Evolutionary conservation across 805 yeast genomes (phyloP).

Genomic region (Pichia deserticola): DNA sequence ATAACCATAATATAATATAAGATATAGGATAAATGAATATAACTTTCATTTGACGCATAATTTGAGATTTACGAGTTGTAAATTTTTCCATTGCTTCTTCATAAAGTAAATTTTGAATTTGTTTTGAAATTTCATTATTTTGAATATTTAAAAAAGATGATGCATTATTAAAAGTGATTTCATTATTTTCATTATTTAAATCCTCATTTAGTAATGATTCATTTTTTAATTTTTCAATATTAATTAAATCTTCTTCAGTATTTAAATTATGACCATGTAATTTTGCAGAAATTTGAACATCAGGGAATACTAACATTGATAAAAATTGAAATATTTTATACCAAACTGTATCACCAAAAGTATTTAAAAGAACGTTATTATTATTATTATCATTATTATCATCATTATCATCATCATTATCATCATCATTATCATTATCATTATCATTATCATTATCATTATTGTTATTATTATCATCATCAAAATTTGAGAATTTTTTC

Average conservation of each 20-base stretch:
- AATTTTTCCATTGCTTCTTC: conserved; percentile 54
- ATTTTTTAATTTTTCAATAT: conserved; percentile 18
- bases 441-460: not conserved
- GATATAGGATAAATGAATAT: conserved; percentile 82
- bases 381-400: not conserved
- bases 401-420: not conserved
- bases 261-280: conserved; percentile 23
- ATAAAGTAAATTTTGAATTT: conserved; percentile 37
- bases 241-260: conserved; percentile 21
- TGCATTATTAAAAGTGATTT: not conserved
- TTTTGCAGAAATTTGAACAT: conserved; percentile 24
- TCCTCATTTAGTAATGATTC: conserved; percentile 1
- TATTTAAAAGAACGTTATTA: conserved; percentile 3
- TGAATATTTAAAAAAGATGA: conserved; percentile 4
- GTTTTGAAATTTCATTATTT: conserved; percentile 20
- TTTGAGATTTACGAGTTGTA: conserved; percentile 53
- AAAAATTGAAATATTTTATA: conserved; percentile 22
- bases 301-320: conserved; percentile 27
- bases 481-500: not conserved
- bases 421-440: conserved; percentile 1
- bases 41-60: conserved; percentile 69
- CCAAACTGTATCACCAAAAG: conserved; percentile 26
- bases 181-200: not conserved
- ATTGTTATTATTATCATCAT: not conserved
- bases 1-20: conserved; percentile 72